A percentile compares a stretch with the other conserved stretches of the same genome.
Conservation (phyloP, 73 alveolate species). For the Paramecium octaurelia region DNA sequence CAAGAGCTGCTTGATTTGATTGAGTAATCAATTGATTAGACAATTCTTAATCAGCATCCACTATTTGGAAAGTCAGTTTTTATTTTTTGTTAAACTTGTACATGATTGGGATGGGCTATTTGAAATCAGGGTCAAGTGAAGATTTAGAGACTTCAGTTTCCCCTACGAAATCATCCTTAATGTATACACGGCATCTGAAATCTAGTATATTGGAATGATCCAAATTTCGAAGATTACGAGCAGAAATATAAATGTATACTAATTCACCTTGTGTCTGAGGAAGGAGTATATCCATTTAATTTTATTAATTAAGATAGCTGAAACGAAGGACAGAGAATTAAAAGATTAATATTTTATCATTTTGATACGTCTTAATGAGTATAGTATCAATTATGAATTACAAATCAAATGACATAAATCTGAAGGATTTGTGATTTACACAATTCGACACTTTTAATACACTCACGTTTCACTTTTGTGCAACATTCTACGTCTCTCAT, state of each 20-base stretch:
- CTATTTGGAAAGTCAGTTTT: not conserved
- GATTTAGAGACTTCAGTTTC: not conserved
- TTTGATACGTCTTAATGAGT: not conserved
- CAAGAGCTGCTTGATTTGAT: not conserved
- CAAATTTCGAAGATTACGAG: slow-evolving; percentile 12
- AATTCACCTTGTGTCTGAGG: not conserved
- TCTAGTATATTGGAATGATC: not conserved
- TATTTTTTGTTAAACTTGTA: not conserved
- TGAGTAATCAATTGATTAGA: not conserved
- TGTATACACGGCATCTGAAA: not conserved
- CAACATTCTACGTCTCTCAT: not conserved
- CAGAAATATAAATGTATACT: not conserved
- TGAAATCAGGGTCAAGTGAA: not conserved
- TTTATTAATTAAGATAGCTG: not conserved
- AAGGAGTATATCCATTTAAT: not conserved
- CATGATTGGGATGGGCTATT: not conserved
- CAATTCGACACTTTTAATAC: no score
- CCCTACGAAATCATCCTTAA: not conserved
- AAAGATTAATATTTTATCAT: not conserved
- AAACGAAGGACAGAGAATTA: not conserved
- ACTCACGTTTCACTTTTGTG: not conserved
- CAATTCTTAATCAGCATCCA: not conserved
- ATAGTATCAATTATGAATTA: not conserved
- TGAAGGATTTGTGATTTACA: not conserved
- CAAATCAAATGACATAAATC: not conserved